These are phyloP conservation scores for Eremothecium sinecaudum DNA, from an alignment of 1,139 yeast genomes.

Conservation along the genomic window DNA sequence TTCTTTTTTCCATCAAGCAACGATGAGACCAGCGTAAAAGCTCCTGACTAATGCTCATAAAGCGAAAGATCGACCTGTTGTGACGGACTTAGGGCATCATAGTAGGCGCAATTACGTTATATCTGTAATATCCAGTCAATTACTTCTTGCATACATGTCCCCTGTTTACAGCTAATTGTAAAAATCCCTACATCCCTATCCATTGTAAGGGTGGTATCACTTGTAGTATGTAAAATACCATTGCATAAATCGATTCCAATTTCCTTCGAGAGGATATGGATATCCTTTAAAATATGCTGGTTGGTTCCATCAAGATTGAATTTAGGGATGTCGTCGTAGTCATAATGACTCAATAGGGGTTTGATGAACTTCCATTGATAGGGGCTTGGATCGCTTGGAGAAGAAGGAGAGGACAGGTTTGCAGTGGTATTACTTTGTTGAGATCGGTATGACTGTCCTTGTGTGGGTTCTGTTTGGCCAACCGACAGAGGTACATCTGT, in stretches of 20 bases:
- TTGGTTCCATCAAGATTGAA: slow-evolving; percentile 12
- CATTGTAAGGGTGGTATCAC: slow-evolving; percentile 9
- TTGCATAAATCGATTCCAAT: slow-evolving; percentile 17
- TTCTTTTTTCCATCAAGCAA: too few relatives aligned
- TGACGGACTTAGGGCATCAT: too few relatives aligned
- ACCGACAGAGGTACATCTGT: slow-evolving; percentile 3
- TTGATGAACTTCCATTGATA: slow-evolving; percentile 11
- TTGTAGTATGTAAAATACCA: slow-evolving; percentile 13
- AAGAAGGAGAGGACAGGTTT: slow-evolving; percentile 1
- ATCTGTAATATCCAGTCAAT: slow-evolving; percentile 18
- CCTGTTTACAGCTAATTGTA: slow-evolving; percentile 18
- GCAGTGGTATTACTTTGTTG: slow-evolving; percentile 3
- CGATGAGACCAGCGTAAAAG: too few relatives aligned
- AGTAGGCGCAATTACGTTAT: too few relatives aligned
- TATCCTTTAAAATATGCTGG: slow-evolving; percentile 14
- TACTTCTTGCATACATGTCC: slow-evolving; percentile 14
- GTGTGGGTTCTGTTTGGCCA: not conserved
- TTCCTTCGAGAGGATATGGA: slow-evolving; percentile 16
- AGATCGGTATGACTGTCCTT: slow-evolving; percentile 6
- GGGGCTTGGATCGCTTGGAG: slow-evolving; percentile 2
- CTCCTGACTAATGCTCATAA: too few relatives aligned
- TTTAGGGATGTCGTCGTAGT: slow-evolving; percentile 15
- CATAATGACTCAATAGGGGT: slow-evolving; percentile 14
- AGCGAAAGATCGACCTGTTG: too few relatives aligned
- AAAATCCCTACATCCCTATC: slow-evolving; percentile 19